Base-by-base conservation (phyloP, 75 land plant species). In the Cunninghamia lanceolata region DNA sequence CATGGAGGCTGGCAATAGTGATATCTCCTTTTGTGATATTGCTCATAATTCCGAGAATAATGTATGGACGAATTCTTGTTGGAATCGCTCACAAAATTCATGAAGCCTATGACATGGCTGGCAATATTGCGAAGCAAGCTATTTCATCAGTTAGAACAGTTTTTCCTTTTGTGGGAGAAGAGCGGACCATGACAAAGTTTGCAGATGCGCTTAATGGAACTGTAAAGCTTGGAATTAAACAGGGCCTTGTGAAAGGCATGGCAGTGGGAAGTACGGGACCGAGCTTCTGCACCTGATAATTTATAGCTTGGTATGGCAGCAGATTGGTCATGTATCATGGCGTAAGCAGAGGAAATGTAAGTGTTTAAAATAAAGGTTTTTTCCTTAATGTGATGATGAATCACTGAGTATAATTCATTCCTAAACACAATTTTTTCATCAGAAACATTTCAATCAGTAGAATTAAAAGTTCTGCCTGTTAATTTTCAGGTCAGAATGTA, bases 251-350 rank as follows among this genome's bases (percentile, higher is more conserved):
- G 32, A 94, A 92, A 82, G 95, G 93, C 34, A 47, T 92, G 30
- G 86, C 93, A 36, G 85, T 92, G 15, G 95, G 95, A 1, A 89
- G 87, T 74, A 91, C 84, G 36, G 97, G 94, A n/a, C 83, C 90
- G 43, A 89, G 30, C 36, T 93, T 88, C 53, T 90, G 90, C 17
- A 82, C 89, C 21, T 92, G 91, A 89, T 74, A 92, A 35, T 90
- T 88, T 68, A 87, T 85, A 78, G 73, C 82, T 84, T 92, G 93
- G 93, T 87, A 84, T 83, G 91, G 93, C 0, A 85, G 84, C 63
- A 34, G 82, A 21, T 85, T 92, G 53, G 84, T 92, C 15, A 87
- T 88, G 28, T 50, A 92, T 35, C 87, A 85, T 36, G 91, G 91
- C 16, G 83, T n/a, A 4, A 54, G 78, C 28, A 90, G 93, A 25